These are phyloP conservation scores for Hortaea sp. DNA, from an alignment of 2,329 filamentous ascomycete species.

Conservation along the genomic window DNA sequence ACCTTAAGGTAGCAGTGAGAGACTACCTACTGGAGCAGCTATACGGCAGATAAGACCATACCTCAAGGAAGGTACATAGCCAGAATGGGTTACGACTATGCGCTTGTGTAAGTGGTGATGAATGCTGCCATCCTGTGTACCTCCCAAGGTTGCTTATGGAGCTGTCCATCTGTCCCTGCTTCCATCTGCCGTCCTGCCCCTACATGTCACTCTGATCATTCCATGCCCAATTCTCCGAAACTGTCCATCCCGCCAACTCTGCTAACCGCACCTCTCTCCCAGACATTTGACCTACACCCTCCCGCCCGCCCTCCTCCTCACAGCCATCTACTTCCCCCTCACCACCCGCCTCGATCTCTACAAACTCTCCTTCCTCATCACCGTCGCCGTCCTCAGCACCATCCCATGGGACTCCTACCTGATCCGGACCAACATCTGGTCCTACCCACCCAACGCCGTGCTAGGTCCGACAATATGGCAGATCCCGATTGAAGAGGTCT, in stretches of 20 bases:
- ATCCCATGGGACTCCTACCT: constrained; percentile 71
- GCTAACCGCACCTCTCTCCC: constrained; percentile 1
- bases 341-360: constrained; percentile 52
- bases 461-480: constrained; percentile 51
- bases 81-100: constrained; percentile 51
- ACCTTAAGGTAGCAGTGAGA: too few species aligned
- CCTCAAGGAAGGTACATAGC: background rate
- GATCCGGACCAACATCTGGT: constrained; percentile 59
- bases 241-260: too few species aligned
- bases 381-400: constrained; percentile 56
- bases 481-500: constrained; percentile 64
- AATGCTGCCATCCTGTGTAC: too few species aligned
- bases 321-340: constrained; percentile 50
- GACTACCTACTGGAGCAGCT: too few species aligned
- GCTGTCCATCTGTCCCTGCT: background rate
- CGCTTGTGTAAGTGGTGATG: constrained; percentile 44
- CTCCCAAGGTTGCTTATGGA: too few species aligned
- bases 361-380: constrained; percentile 51
- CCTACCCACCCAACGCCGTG: constrained; percentile 56
- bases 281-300: constrained; percentile 60
- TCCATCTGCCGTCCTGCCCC: background rate
- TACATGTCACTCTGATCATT: background rate
- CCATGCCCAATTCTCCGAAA: too few species aligned
- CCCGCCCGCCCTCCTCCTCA: constrained; percentile 50
- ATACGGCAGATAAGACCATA: too few species aligned